A percentile compares a stretch with the other conserved stretches of the same genome.
Conservation (phyloP, 441 rosid species). For the Macaranga tanarius region DNA sequence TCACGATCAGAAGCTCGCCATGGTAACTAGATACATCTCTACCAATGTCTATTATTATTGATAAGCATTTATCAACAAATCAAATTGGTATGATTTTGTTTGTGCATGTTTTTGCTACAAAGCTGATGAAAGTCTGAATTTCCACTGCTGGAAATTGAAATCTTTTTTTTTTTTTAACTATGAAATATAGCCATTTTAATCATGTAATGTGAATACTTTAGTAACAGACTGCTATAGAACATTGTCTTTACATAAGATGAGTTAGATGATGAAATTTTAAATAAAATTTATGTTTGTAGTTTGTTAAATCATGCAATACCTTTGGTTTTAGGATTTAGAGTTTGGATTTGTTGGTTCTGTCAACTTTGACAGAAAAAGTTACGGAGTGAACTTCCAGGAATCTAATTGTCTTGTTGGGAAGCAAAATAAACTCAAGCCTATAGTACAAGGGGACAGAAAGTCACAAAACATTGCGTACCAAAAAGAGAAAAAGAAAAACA, state of each 20-base stretch:
- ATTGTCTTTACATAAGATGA: neutral
- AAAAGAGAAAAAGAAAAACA: no score
- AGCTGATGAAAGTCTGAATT: neutral
- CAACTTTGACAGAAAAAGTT: neutral
- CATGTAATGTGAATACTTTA: neutral
- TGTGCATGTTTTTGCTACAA: neutral
- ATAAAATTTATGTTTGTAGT: neutral
- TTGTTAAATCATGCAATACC: neutral
- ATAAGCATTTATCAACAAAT: neutral
- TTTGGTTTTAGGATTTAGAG: no score
- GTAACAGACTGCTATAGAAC: neutral
- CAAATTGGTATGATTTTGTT: neutral
- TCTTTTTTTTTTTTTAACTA: no score
- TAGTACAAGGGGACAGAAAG: no score
- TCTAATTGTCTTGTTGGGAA: no score
- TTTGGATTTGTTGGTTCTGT: no score
- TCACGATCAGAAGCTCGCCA: constrained; percentile 52
- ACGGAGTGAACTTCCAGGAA: neutral
- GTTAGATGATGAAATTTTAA: neutral
- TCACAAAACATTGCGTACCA: neutral
- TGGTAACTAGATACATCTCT: constrained; percentile 39
- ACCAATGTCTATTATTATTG: neutral
- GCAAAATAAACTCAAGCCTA: no score
- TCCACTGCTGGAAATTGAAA: neutral
- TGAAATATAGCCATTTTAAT: neutral